These are phyloP conservation scores for Ceratocystis diversiconidia DNA, from an alignment of 2,329 filamentous ascomycete species.

Conservation along the genomic window DNA sequence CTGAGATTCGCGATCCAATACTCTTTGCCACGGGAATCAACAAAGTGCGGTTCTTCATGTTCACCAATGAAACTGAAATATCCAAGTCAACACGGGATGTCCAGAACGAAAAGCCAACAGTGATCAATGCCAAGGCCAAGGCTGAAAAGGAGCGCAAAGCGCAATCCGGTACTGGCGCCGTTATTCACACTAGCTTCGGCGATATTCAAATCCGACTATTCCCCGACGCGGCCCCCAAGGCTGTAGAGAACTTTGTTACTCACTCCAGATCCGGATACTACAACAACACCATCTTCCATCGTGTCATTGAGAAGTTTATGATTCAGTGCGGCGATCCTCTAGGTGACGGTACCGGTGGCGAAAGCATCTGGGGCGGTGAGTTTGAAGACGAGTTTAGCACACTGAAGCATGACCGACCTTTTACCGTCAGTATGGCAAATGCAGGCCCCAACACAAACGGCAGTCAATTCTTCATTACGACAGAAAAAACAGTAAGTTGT, in stretches of 20 bases:
- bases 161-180: constrained; percentile 63
- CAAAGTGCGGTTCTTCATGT: constrained; percentile 95
- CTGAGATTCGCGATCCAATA: constrained; percentile 81
- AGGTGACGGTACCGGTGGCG: constrained; percentile 78
- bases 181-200: constrained; percentile 83
- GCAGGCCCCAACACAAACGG: constrained; percentile 91
- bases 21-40: constrained; percentile 69
- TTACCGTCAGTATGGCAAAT: constrained; percentile 95
- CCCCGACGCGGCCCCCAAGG: constrained; percentile 81
- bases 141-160: constrained; percentile 40
- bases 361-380: constrained; percentile 83
- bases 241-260: constrained; percentile 94
- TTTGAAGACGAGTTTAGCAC: constrained; percentile 90
- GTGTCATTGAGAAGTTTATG: constrained; percentile 97
- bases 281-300: constrained; percentile 94
- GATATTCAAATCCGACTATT: constrained; percentile 90
- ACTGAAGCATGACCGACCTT: constrained; percentile 86
- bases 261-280: constrained; percentile 86
- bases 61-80: constrained; percentile 76
- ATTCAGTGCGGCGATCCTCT: constrained; percentile 77
- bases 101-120: constrained; percentile 81
- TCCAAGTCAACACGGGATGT: constrained; percentile 77
- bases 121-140: constrained; percentile 32
- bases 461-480: constrained; percentile 96
- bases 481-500: constrained; percentile 73